Evolutionary conservation across 2,329 filamentous ascomycete species (phyloP), one percentile per base, ranked within the genome.

Genomic region (Ophidiomyces ophidiicola): DNA sequence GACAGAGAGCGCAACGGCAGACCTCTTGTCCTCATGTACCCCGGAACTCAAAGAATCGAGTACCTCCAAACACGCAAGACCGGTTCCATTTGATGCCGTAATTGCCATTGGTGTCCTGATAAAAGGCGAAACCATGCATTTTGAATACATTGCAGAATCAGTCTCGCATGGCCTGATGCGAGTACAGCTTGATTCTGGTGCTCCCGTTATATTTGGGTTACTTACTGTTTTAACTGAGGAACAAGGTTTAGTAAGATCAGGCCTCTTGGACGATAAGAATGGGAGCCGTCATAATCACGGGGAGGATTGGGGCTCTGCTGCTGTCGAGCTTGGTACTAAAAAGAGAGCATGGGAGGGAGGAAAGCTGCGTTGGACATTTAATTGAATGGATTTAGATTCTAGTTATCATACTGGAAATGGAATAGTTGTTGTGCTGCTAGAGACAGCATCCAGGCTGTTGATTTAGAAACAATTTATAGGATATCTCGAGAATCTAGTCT

Each of bases 121-220:
- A 67, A 98, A 98, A 69, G 90, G 90, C 59, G 83, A 93, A 64
- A 96, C 90, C 5, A 94, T 94, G 86, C 90, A 98, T 66, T 98
- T 98, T 56, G 90, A 98, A 66, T 96, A 98, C 67, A 98, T 98
- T 53, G 74, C 87, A 29, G 90, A 96, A 48, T 76, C 84, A 28
- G 86, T 92, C 5, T 85, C 78, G 42, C 84, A 94, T 46, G 90
- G 85, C 5, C 71, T 98, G 45, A 98, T 98, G 90, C 78, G 84
- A 48, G 78, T 96, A 43, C 86, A 93, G 61, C 70, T 96, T 40
- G 88, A 98, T 59, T 78, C 77, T 6, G 82, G 84, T 31, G 76
- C 93, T 36, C 90, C 90, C 21, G 81, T 98, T 44, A 75, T 96
- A 43, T 94, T 96, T 61, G 88, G 90, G 10, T 69, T 96, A 51